Conservation (phyloP, 2,329 filamentous ascomycete species). For the Pestalotiopsis sp. region DNA sequence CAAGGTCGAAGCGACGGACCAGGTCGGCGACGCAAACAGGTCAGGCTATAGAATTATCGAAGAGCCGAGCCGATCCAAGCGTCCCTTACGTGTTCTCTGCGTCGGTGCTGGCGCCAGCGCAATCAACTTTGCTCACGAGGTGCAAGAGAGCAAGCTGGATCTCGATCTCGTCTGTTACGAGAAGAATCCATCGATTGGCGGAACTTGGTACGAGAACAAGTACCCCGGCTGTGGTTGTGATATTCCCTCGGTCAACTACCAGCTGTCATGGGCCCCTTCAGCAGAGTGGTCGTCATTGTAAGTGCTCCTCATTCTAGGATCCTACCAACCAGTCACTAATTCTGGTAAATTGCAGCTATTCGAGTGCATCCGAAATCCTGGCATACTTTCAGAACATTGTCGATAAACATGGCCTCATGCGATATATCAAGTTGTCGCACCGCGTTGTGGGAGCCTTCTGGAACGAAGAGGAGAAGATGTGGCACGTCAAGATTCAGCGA, state of each 20-base stretch:
- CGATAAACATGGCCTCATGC: background rate
- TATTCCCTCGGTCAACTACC: conserved; percentile 7
- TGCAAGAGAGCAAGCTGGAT: conserved; percentile 5
- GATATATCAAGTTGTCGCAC: background rate
- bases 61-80: background rate
- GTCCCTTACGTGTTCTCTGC: conserved; percentile 1
- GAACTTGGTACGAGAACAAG: conserved; percentile 11
- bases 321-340: background rate
- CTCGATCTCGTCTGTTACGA: conserved; percentile 2
- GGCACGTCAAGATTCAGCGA: background rate
- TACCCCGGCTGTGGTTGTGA: conserved; percentile 10
- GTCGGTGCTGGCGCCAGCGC: conserved; percentile 1
- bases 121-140: conserved; percentile 7
- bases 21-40: background rate
- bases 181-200: conserved; percentile 10
- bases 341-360: background rate
- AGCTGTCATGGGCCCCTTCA: background rate
- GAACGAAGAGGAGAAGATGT: conserved; percentile 6
- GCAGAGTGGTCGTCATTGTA: background rate
- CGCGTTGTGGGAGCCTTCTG: background rate
- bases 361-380: background rate
- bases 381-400: conserved; percentile 6
- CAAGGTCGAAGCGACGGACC: background rate
- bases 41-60: background rate
- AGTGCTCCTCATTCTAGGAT: background rate